Conservation (phyloP, 805 yeast genomes). For the Candida namnaoensis region DNA sequence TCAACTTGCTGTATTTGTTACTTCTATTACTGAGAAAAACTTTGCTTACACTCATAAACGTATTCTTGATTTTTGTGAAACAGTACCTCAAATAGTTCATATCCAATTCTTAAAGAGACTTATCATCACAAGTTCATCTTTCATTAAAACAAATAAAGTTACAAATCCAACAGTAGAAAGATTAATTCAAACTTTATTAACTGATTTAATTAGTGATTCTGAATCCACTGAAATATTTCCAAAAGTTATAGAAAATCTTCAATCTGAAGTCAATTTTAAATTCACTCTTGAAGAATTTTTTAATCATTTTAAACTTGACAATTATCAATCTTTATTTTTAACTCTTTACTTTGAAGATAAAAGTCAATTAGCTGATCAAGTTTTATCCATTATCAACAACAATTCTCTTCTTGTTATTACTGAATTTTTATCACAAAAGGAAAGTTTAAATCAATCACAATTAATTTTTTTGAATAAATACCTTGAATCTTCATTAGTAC, state of each 20-base stretch:
- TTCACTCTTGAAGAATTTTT: conserved; percentile 24
- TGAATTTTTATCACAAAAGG: background rate
- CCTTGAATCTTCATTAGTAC: conserved; percentile 1
- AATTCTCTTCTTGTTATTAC: no score
- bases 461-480: background rate
- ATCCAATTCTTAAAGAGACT: conserved; percentile 22
- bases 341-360: conserved; percentile 7
- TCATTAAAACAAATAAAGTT: conserved; percentile 13
- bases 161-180: conserved; percentile 8
- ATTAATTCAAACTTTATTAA: conserved; percentile 16
- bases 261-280: conserved; percentile 18
- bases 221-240: conserved; percentile 6
- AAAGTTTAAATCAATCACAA: background rate
- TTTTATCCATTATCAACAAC: no score
- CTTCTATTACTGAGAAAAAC: conserved; percentile 32
- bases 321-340: conserved; percentile 14
- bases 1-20: conserved; percentile 44
- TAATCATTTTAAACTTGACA: conserved; percentile 13
- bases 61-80: conserved; percentile 36
- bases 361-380: background rate
- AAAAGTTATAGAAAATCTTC: conserved; percentile 10
- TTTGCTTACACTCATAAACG: conserved; percentile 30
- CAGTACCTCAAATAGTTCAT: conserved; percentile 24
- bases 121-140: conserved; percentile 20
- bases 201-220: conserved; percentile 8